phyloP scores from a whole-genome alignment of 2,329 filamentous ascomycete genomes.

The Helotiales sp. region DNA sequence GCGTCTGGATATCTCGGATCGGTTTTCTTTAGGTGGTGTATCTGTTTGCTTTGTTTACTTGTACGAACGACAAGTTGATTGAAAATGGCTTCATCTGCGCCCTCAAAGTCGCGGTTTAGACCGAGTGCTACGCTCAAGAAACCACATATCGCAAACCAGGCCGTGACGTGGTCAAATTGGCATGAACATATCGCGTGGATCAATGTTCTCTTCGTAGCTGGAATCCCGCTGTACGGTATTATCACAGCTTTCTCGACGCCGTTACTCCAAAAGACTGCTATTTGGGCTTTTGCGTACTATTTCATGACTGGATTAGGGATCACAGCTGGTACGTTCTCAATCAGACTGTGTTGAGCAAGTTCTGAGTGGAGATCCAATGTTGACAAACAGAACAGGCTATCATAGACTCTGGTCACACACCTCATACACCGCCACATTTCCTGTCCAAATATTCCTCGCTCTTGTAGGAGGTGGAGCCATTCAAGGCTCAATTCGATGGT shows the following conservation, averaged over 20 bases:
- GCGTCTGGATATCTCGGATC: too few relatives aligned
- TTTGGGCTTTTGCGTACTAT: constrained; percentile 78
- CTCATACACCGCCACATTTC: constrained; percentile 75
- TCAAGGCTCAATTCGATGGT: constrained; percentile 85
- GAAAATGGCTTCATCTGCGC: background rate
- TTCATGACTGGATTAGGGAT: constrained; percentile 81
- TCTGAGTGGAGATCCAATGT: background rate
- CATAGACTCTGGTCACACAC: constrained; percentile 85
- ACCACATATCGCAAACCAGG: constrained; percentile 12
- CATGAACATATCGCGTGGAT: constrained; percentile 19
- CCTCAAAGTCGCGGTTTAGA: background rate
- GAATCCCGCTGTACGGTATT: constrained; percentile 14
- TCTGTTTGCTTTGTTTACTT: too few relatives aligned
- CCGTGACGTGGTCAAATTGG: constrained; percentile 19
- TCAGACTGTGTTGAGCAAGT: background rate
- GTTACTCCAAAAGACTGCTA: constrained; percentile 67
- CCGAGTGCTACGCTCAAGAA: constrained; percentile 1
- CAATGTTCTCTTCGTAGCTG: constrained; percentile 16
- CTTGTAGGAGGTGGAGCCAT: constrained; percentile 79
- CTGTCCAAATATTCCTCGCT: constrained; percentile 78
- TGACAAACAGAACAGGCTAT: constrained; percentile 55
- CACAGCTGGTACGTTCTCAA: constrained; percentile 63
- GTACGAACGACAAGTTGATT: background rate
- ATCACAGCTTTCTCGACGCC: constrained; percentile 54
- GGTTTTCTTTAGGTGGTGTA: background rate